Conservation (phyloP, 2,329 filamentous ascomycete genomes). For the Fusarium tjaetaba region DNA sequence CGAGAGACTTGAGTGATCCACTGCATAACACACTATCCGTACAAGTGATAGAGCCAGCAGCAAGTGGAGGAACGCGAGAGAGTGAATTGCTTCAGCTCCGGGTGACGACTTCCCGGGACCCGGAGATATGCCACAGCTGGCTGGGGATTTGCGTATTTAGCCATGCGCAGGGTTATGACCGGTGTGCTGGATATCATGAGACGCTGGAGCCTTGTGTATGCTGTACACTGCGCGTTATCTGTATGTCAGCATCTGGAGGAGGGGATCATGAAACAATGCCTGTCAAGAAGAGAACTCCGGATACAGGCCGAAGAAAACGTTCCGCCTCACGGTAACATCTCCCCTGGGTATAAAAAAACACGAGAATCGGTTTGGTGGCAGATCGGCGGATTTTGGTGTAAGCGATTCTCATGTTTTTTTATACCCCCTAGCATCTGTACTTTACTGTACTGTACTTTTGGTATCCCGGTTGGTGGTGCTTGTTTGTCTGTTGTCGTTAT, state of each 20-base stretch:
- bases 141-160: slow-evolving; percentile 6
- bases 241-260: neutral
- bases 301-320: slow-evolving; percentile 8
- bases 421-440: slow-evolving; percentile 1
- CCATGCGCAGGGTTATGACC: neutral
- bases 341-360: too few species aligned
- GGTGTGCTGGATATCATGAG: slow-evolving; percentile 1
- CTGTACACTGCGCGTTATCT: neutral
- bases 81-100: slow-evolving; percentile 2
- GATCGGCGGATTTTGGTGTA: too few species aligned
- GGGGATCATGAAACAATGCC: neutral
- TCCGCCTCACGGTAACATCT: neutral
- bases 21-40: neutral
- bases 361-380: too few species aligned
- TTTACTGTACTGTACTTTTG: slow-evolving; percentile 2
- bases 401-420: too few species aligned
- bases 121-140: slow-evolving; percentile 14
- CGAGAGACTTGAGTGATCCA: neutral
- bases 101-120: slow-evolving; percentile 16
- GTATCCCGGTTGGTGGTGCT: slow-evolving; percentile 4
- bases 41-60: neutral
- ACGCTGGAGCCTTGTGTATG: neutral
- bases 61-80: slow-evolving; percentile 4
- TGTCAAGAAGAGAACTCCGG: neutral
- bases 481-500: neutral